Percentiles rank a stretch among this genome's conserved stretches.
These are phyloP conservation scores for Puccinia polysora DNA, from an alignment of 1,284 basidiomycete species.

Conservation along the genomic window DNA sequence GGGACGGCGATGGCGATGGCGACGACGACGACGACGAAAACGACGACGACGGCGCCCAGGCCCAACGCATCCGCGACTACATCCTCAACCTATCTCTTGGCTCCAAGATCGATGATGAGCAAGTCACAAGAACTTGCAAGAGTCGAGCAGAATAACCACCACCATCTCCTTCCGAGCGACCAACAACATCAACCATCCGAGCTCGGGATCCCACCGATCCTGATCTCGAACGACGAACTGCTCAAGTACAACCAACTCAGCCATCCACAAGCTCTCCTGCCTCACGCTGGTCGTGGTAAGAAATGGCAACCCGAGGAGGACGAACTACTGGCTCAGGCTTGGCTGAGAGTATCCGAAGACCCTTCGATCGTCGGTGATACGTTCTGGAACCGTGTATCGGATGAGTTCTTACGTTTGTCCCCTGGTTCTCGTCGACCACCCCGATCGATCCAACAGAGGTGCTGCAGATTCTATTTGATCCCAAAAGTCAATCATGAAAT, in stretches of 20 bases:
- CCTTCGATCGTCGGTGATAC: neutral
- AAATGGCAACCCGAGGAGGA: constrained; percentile 28
- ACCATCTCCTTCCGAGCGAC: neutral
- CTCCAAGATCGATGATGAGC: too few relatives aligned
- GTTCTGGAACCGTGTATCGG: constrained; percentile 8
- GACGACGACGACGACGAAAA: too few relatives aligned
- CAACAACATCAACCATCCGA: neutral
- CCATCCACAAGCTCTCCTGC: neutral
- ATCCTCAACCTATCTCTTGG: too few relatives aligned
- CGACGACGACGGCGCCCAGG: too few relatives aligned
- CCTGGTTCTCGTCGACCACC: constrained; percentile 1
- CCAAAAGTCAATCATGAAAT: too few relatives aligned
- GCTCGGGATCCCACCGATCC: neutral
- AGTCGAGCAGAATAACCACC: too few relatives aligned
- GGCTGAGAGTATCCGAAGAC: constrained; percentile 12
- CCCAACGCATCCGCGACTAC: too few relatives aligned
- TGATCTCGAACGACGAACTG: constrained; percentile 13
- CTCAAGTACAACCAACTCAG: neutral
- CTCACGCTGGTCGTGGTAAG: neutral
- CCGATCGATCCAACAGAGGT: constrained; percentile 25
- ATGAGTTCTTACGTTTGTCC: neutral
- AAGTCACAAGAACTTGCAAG: too few relatives aligned
- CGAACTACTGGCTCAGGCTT: constrained; percentile 2
- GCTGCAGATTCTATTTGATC: too few relatives aligned
- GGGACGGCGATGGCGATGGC: too few relatives aligned